Evolutionary conservation across 78 protist genomes (phyloP), one percentile per base, ranked within the genome.

Genomic region (Dictyostelium brefeldianum): DNA sequence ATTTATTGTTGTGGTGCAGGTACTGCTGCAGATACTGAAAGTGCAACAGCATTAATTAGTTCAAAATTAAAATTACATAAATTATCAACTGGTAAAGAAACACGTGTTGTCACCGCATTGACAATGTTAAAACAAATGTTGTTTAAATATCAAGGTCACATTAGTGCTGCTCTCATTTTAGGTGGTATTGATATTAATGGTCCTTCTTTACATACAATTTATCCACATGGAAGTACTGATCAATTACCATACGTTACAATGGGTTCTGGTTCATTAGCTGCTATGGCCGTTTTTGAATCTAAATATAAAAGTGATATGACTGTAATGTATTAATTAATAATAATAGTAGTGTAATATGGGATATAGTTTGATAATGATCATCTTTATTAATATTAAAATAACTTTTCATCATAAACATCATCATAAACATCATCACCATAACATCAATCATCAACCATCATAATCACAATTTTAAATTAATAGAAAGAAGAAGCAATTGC

Each of bases 1-100:
- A 98, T 99, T n/a, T 97, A 80, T 56, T 99, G 99, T 95, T 97
- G 99, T 59, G 99, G 99, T 18, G 99, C 99, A 3, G 99, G 99
- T 25, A 99, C 99, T 0, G 98, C 99, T 0, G 99, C 99, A 1
- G 99, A 99, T 84, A 97, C 99, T 12, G 99, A 99, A 51, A 57
- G 74, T 56, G 75, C 95, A 46, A 95, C 96, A 0, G 95, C 69
- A 25, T 54, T 95, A 41, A 89, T 95, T 64, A 59, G 85, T 14
- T 90, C 95, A 2, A 78, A 95, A 78, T 57, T 95, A 15, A 79
- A 71, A 48, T 29, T 95, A 22, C 97, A 90, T 62, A 31, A 89
- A 57, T n/a, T 95, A 25, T 31, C 79, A 15, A 99, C 99, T 6
- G 98, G 98, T 57, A 94, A 94, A 15, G 69, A 96, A 80, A 36